Percentiles rank a stretch among this genome's conserved stretches.
Conservation (phyloP, 345 rosid genomes). For the Arabis hirsuta region DNA sequence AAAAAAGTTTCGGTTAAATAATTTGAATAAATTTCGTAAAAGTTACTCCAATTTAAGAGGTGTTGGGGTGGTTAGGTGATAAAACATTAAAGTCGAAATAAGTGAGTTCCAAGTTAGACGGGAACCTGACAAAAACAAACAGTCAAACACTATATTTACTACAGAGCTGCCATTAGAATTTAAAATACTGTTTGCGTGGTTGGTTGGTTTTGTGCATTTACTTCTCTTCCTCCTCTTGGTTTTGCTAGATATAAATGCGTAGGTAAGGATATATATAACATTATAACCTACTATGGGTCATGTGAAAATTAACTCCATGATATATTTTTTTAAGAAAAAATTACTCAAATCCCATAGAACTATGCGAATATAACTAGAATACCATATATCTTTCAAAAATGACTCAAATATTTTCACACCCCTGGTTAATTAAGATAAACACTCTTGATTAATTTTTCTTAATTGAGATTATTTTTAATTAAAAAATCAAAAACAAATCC, state of each 20-base stretch:
- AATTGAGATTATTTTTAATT: too few relatives aligned
- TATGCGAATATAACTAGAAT: too few relatives aligned
- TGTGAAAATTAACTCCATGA: not conserved
- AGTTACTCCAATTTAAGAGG: not conserved
- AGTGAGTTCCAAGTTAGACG: constrained; percentile 24
- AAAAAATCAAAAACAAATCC: too few relatives aligned
- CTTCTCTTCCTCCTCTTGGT: not conserved
- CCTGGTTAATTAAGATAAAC: too few relatives aligned
- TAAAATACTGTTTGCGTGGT: constrained; percentile 12
- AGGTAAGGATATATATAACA: not conserved
- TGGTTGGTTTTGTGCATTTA: constrained; percentile 34
- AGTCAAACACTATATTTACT: constrained; percentile 32
- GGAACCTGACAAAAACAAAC: constrained; percentile 18
- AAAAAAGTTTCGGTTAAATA: not conserved
- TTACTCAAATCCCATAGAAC: too few relatives aligned
- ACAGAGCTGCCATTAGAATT: constrained; percentile 4
- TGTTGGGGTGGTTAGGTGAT: constrained; percentile 31
- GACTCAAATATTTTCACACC: too few relatives aligned
- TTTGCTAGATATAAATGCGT: not conserved
- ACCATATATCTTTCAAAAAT: too few relatives aligned
- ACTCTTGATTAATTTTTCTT: too few relatives aligned
- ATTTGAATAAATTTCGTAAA: not conserved
- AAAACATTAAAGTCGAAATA: constrained; percentile 31
- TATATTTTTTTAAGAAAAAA: too few relatives aligned
- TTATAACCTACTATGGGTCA: not conserved